These are phyloP conservation scores for Mortierella sp. DNA, from an alignment of 371 early-diverging fungal genomes.

Conservation along the genomic window DNA sequence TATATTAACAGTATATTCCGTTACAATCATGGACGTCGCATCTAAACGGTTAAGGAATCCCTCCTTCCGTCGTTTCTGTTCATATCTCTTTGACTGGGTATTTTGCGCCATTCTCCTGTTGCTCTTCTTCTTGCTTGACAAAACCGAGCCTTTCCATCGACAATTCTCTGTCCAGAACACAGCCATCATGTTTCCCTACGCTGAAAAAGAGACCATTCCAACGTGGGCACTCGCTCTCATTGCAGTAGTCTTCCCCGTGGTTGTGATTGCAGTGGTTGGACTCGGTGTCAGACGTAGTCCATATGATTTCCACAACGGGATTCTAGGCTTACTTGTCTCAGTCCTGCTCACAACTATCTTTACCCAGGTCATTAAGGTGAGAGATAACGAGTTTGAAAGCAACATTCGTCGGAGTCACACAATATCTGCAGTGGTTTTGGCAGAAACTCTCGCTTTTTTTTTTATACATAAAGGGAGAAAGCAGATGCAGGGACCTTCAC, in stretches of 20 bases:
- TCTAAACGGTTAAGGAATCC: conserved; percentile 15
- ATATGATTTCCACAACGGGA: conserved; percentile 74
- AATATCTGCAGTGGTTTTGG: too few species aligned
- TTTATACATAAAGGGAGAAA: not conserved
- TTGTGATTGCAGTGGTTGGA: conserved; percentile 62
- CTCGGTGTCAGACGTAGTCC: conserved; percentile 61
- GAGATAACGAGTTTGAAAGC: conserved; percentile 24
- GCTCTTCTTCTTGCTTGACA: conserved; percentile 71
- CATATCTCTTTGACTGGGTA: conserved; percentile 76
- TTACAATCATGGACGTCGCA: too few species aligned
- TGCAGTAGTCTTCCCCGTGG: conserved; percentile 64
- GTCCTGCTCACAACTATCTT: conserved; percentile 75
- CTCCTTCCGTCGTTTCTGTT: conserved; percentile 59
- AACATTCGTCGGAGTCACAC: not conserved
- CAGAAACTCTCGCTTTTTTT: not conserved
- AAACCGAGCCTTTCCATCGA: conserved; percentile 73
- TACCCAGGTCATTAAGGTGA: conserved; percentile 79
- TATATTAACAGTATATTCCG: too few species aligned
- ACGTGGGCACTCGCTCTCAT: conserved; percentile 68
- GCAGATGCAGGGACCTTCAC: too few species aligned
- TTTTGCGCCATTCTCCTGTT: conserved; percentile 68
- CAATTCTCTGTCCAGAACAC: conserved; percentile 76
- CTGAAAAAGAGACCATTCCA: conserved; percentile 68
- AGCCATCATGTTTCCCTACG: conserved; percentile 70
- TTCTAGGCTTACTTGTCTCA: conserved; percentile 69